These are phyloP conservation scores for Acacia confusa DNA, from an alignment of 306 rosid genomes.

Conservation along the genomic window DNA sequence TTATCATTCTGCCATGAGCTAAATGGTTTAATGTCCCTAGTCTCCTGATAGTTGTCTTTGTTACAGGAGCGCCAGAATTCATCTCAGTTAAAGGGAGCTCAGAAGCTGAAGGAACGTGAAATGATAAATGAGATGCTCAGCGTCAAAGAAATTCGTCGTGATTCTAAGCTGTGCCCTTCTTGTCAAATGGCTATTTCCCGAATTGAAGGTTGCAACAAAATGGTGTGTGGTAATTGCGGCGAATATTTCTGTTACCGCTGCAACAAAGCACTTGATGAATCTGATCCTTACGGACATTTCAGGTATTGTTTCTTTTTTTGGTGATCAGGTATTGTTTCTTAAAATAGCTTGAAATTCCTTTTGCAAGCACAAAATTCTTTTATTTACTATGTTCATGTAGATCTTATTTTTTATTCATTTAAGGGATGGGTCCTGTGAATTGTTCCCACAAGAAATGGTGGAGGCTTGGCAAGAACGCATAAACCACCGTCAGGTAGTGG, in stretches of 20 bases:
- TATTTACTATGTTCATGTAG: constrained; percentile 7
- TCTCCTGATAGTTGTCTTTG: constrained; percentile 12
- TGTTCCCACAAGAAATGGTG: constrained; percentile 70
- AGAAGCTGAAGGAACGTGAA: constrained; percentile 61
- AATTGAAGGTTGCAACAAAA: constrained; percentile 90
- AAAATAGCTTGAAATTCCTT: constrained; percentile 16
- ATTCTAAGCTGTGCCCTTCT: constrained; percentile 83
- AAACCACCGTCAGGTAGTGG: constrained; percentile 61
- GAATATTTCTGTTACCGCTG: constrained; percentile 85
- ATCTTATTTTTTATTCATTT: constrained; percentile 32
- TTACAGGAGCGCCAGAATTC: constrained; percentile 83
- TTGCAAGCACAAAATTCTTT: constrained; percentile 23
- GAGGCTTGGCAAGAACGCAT: constrained; percentile 64
- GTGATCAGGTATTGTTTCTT: constrained; percentile 54
- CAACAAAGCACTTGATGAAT: constrained; percentile 65
- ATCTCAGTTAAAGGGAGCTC: constrained; percentile 52
- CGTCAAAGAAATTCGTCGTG: constrained; percentile 64
- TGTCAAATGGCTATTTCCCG: constrained; percentile 85
- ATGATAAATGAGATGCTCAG: constrained; percentile 83
- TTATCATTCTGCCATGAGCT: constrained; percentile 1
- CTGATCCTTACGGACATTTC: constrained; percentile 70
- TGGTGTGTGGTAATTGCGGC: constrained; percentile 78
- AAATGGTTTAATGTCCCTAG: constrained; percentile 16
- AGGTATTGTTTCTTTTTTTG: constrained; percentile 53
- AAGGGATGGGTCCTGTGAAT: constrained; percentile 71